Evolutionary conservation across 2,329 filamentous ascomycete genomes (phyloP).

Genomic region (Penicillium vulpinum): DNA sequence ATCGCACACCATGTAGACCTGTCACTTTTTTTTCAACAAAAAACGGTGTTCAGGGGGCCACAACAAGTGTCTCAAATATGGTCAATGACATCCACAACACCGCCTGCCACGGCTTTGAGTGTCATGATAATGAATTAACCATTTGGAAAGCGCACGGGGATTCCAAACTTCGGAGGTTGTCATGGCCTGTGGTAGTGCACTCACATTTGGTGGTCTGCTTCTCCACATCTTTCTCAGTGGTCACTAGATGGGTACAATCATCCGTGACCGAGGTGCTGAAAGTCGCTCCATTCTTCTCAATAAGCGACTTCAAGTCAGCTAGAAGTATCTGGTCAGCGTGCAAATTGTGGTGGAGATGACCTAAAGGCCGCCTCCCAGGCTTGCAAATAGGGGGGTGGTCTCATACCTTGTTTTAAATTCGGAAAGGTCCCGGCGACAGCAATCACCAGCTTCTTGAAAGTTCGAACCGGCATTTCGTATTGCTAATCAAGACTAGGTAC

Average conservation of each 20-base stretch:
- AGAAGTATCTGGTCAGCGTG: slow-evolving; percentile 7
- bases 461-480: slow-evolving; percentile 24
- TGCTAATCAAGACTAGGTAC: too few species aligned
- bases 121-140: fast-evolving
- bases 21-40: too few species aligned
- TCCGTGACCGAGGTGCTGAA: slow-evolving; percentile 33
- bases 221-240: slow-evolving; percentile 39
- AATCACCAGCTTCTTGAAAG: slow-evolving; percentile 43
- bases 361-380: slow-evolving; percentile 1
- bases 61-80: background rate
- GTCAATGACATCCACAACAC: background rate
- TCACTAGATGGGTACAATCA: slow-evolving; percentile 42
- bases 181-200: slow-evolving; percentile 2
- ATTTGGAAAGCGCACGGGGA: too few species aligned
- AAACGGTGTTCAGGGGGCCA: background rate
- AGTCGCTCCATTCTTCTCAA: slow-evolving; percentile 37
- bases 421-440: slow-evolving; percentile 63
- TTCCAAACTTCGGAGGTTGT: background rate
- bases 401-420: slow-evolving; percentile 52
- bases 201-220: slow-evolving; percentile 39
- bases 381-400: slow-evolving; percentile 2
- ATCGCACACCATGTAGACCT: background rate
- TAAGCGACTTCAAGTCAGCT: slow-evolving; percentile 34
- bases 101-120: background rate
- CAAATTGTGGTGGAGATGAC: slow-evolving; percentile 8